Base-by-base conservation (phyloP, 345 rosid genomes). In the Lepidium didymum region DNA sequence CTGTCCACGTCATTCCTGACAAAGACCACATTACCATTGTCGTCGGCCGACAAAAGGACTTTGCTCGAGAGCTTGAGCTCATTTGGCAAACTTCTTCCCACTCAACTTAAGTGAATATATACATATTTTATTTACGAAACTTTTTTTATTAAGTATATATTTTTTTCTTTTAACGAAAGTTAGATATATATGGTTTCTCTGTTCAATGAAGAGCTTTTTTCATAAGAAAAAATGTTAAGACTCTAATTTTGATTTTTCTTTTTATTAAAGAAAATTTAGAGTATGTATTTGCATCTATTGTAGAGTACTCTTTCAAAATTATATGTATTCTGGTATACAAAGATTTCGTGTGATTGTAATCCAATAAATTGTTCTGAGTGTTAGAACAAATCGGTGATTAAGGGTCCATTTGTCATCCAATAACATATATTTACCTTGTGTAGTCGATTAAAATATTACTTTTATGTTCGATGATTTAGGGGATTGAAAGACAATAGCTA, bases 1-100 rank as follows among this genome's bases (percentile, higher is more conserved):
- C 40, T 11, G 47, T 73, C 47, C 67, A 73, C 72, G 55, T 73
- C 72, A 66, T 65, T 10, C 77, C 87, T 11, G 81, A 85, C 52
- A 86, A 84, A 75, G 99, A 94, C 74, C 99, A 94, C 67, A 81
- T 94, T 51, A 91, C 96, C 9, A 94, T 94, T 64, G 96, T 94
- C 60, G 88, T 89, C 15, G 92, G 72, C 61, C 66, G 96, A 76
- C 98, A 82, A 73, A 73, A 81, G 76, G 88, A 74, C 10, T 93
- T 93, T 51, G 90, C 98, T 1, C 66, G 82, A 62, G 96, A 89
- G 75, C 92, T 89, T 25, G 96, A 89, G 77, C 77, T 65, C 33
- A 87, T 87, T 31, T 89, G 96, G 96, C 72, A 68, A 67, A 76
- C 44, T 8, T 77, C 88, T 19, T 19, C 21, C 21, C 33, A 31